phyloP scores from a whole-genome alignment of 495 filamentous ascomycete species.

The Eremomyces bilateralis region DNA sequence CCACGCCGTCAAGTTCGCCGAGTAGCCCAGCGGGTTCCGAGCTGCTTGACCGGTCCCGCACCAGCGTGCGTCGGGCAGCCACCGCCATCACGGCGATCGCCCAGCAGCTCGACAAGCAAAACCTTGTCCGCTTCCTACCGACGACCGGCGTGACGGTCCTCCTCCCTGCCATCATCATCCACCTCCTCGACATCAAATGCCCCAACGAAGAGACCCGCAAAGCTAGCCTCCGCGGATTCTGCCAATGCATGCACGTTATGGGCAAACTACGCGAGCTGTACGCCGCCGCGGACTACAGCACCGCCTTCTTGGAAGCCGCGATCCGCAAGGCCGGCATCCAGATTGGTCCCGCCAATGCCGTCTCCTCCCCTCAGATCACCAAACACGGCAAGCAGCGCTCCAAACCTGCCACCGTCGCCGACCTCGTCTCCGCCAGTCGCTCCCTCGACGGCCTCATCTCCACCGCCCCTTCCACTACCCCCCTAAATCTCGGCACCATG shows the following conservation, averaged over 20 bases:
- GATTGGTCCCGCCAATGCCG: not conserved
- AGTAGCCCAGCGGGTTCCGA: conserved; percentile 29
- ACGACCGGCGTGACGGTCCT: conserved; percentile 78
- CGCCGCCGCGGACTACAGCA: conserved; percentile 68
- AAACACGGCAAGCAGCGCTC: conserved; percentile 7
- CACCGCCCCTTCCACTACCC: not conserved
- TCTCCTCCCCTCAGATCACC: conserved; percentile 1
- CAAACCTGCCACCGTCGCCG: conserved; percentile 15
- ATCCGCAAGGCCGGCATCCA: conserved; percentile 56
- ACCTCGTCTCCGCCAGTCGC: conserved; percentile 19
- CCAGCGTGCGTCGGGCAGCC: conserved; percentile 58
- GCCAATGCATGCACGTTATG: conserved; percentile 69
- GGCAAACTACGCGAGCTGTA: conserved; percentile 64
- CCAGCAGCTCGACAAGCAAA: conserved; percentile 40
- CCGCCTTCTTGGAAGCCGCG: conserved; percentile 65
- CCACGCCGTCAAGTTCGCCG: conserved; percentile 33
- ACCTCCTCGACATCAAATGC: conserved; percentile 73
- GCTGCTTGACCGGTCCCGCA: conserved; percentile 55
- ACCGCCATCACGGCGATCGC: conserved; percentile 62
- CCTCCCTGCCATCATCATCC: conserved; percentile 76
- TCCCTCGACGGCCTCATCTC: conserved; percentile 8
- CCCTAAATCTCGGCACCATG: not conserved
- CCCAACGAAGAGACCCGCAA: conserved; percentile 43
- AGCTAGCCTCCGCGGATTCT: conserved; percentile 52
- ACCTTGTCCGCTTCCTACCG: conserved; percentile 57